Conservation (phyloP, 768 basidiomycete species). For the Lactarius deliciosus region DNA sequence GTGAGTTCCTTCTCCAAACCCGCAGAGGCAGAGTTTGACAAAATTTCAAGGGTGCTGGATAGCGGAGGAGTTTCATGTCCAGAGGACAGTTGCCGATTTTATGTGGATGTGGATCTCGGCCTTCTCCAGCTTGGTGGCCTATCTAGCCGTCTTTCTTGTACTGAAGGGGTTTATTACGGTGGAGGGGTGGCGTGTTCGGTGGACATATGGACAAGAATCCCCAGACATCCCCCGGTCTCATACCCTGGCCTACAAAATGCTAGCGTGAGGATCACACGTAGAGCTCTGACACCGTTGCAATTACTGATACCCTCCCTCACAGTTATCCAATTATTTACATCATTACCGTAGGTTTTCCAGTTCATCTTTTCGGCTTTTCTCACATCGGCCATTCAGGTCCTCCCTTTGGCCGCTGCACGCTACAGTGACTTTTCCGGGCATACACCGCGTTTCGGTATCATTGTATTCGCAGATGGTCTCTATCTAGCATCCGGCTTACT, state of each 20-base stretch:
- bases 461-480: conserved; percentile 42
- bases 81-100: conserved; percentile 50
- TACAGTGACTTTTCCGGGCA: conserved; percentile 39
- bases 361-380: not conserved
- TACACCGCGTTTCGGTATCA: conserved; percentile 38
- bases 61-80: conserved; percentile 34
- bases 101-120: conserved; percentile 54
- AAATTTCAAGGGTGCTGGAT: conserved; percentile 55
- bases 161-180: conserved; percentile 41
- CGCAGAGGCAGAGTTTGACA: not conserved
- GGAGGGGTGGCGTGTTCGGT: conserved; percentile 35
- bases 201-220: conserved; percentile 25
- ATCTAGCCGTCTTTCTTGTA: conserved; percentile 46
- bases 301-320: conserved; percentile 13
- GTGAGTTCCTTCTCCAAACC: conserved; percentile 33
- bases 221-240: conserved; percentile 24
- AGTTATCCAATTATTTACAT: conserved; percentile 51
- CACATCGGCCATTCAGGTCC: conserved; percentile 29
- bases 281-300: not conserved
- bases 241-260: conserved; percentile 44
- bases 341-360: conserved; percentile 33
- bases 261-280: conserved; percentile 42
- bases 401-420: conserved; percentile 45
- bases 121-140: conserved; percentile 44
- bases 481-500: conserved; percentile 48